A percentile compares a stretch with the other conserved stretches of the same genome.
These are phyloP conservation scores for Kalaharituber pfeilii DNA, from an alignment of 2,329 filamentous ascomycete species.

Conservation along the genomic window DNA sequence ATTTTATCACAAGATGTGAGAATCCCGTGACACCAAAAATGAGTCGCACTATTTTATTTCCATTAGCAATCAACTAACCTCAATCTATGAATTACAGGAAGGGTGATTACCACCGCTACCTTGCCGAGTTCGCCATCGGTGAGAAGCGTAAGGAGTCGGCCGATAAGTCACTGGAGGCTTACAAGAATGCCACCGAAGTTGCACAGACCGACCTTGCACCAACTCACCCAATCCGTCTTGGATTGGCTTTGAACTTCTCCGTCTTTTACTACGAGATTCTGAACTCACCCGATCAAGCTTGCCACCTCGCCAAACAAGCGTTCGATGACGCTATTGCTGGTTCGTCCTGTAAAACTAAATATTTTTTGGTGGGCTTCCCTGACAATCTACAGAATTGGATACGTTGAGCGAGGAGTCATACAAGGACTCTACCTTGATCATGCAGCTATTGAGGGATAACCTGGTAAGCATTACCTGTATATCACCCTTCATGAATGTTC, in stretches of 20 bases:
- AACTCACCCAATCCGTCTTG: conserved; percentile 94
- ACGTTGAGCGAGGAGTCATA: conserved; percentile 95
- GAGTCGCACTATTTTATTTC: conserved; percentile 3
- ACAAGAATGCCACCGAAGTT: conserved; percentile 98
- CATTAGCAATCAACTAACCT: no score
- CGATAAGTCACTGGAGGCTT: conserved; percentile 77
- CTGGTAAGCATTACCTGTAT: conserved; percentile 32
- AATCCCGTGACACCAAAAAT: conserved; percentile 21
- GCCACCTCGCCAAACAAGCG: conserved; percentile 96
- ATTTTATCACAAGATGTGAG: conserved; percentile 99
- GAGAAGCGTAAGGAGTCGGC: conserved; percentile 84
- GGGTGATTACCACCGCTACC: conserved; percentile 92
- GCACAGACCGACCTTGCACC: conserved; percentile 94
- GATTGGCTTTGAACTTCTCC: conserved; percentile 96
- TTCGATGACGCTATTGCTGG: conserved; percentile 94
- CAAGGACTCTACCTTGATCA: conserved; percentile 97
- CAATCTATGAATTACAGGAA: no score
- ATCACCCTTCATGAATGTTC: not conserved
- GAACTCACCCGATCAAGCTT: conserved; percentile 93
- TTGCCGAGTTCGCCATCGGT: conserved; percentile 80
- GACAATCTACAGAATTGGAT: conserved; percentile 51
- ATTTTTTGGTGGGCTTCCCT: conserved; percentile 8
- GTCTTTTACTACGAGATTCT: conserved; percentile 99
- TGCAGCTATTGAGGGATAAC: conserved; percentile 97
- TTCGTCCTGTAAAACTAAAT: conserved; percentile 9